These are phyloP conservation scores for Vachellia pachyceras DNA, from an alignment of 306 rosid species.

Conservation along the genomic window DNA sequence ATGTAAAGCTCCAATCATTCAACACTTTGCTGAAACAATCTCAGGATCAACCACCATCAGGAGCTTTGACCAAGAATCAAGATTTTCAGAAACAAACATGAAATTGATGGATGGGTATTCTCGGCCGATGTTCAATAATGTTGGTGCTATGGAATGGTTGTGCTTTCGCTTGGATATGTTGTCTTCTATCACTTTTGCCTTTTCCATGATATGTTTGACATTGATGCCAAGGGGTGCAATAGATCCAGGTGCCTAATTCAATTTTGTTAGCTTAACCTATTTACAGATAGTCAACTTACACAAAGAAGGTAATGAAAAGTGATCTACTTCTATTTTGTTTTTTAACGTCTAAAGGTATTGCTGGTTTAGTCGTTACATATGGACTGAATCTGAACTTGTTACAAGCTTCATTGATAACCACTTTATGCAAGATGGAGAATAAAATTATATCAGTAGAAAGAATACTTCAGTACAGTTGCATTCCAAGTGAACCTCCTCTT, in stretches of 20 bases:
- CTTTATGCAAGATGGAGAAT: conserved; percentile 78
- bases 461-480: conserved; percentile 67
- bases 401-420: conserved; percentile 74
- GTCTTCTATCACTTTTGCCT: conserved; percentile 63
- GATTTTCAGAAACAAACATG: conserved; percentile 71
- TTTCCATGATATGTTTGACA: conserved; percentile 62
- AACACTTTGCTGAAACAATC: conserved; percentile 77
- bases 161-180: conserved; percentile 68
- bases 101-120: conserved; percentile 60
- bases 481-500: conserved; percentile 80
- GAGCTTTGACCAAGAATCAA: conserved; percentile 65
- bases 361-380: conserved; percentile 86
- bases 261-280: background rate
- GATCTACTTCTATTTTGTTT: background rate
- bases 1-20: conserved; percentile 77
- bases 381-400: conserved; percentile 79
- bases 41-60: conserved; percentile 71
- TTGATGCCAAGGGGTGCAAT: conserved; percentile 61
- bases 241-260: conserved; percentile 57
- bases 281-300: background rate
- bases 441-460: conserved; percentile 90
- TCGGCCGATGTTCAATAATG: conserved; percentile 58
- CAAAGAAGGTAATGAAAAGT: background rate
- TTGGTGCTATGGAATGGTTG: conserved; percentile 71
- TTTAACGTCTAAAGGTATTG: conserved; percentile 55